These are phyloP conservation scores for Candida anglica DNA, from an alignment of 805 yeast species.

Conservation along the genomic window DNA sequence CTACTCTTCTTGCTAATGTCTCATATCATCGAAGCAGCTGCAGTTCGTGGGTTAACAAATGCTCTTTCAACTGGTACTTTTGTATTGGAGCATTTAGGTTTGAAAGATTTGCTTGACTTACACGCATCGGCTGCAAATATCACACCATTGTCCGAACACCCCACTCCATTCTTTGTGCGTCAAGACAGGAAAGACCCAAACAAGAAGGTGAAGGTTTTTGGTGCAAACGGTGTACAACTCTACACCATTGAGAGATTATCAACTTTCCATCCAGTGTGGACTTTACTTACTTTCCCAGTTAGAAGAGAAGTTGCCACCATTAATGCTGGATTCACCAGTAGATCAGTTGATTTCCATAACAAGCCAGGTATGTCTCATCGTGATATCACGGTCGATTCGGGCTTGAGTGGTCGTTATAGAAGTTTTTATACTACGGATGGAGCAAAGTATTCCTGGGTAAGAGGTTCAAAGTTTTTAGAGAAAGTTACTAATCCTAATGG, in stretches of 20 bases:
- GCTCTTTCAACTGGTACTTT: constrained; percentile 38
- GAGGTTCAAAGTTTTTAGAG: constrained; percentile 49
- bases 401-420: constrained; percentile 37
- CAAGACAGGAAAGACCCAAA: constrained; percentile 45
- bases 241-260: constrained; percentile 52
- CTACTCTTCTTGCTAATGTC: too few species aligned
- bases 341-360: constrained; percentile 48
- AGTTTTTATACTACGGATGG: constrained; percentile 53
- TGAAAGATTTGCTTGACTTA: constrained; percentile 34
- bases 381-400: constrained; percentile 32
- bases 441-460: constrained; percentile 52
- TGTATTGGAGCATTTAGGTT: constrained; percentile 37
- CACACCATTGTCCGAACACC: constrained; percentile 34
- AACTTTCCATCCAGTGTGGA: constrained; percentile 48
- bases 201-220: constrained; percentile 47
- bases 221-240: constrained; percentile 34
- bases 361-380: constrained; percentile 44
- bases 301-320: constrained; percentile 49
- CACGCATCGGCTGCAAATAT: constrained; percentile 38
- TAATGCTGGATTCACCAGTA: constrained; percentile 43
- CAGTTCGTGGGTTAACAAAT: constrained; percentile 40
- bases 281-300: constrained; percentile 40
- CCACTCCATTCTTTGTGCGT: constrained; percentile 44
- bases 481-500: constrained; percentile 52
- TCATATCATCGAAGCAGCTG: constrained; percentile 41